These are phyloP conservation scores for Rhizopus microsporus DNA, from an alignment of 371 early-diverging fungal genomes.

Conservation along the genomic window DNA sequence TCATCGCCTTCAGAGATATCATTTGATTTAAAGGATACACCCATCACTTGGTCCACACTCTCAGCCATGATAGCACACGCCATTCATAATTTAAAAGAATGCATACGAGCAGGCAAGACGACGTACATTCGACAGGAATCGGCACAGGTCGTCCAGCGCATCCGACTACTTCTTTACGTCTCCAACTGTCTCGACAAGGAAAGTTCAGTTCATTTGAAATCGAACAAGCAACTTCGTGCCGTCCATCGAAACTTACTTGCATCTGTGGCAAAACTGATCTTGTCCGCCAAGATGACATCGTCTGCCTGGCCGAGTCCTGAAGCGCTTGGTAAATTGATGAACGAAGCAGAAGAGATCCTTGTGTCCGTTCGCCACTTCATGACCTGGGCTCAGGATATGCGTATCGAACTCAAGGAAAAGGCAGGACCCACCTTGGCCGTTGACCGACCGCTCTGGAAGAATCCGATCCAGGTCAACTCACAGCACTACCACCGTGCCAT, in stretches of 20 bases:
- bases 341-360: constrained; percentile 64
- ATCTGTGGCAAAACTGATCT: constrained; percentile 76
- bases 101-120: constrained; percentile 56
- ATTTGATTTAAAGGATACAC: neutral
- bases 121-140: constrained; percentile 26
- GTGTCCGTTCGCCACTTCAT: constrained; percentile 78
- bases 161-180: constrained; percentile 80
- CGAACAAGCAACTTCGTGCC: constrained; percentile 65
- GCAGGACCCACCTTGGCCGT: constrained; percentile 35
- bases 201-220: constrained; percentile 58
- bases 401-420: constrained; percentile 57
- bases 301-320: constrained; percentile 62
- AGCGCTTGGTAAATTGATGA: constrained; percentile 29
- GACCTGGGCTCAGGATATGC: constrained; percentile 70
- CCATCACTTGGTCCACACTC: constrained; percentile 61
- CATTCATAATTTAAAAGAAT: constrained; percentile 65
- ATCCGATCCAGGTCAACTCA: constrained; percentile 4
- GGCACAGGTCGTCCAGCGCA: constrained; percentile 67
- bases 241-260: constrained; percentile 81
- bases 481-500: neutral
- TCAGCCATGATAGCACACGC: constrained; percentile 63
- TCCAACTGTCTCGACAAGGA: constrained; percentile 77
- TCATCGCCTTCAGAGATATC: neutral
- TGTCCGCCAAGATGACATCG: constrained; percentile 84
- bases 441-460: constrained; percentile 2